Evolutionary conservation across 139 green algal genomes (phyloP).

Genomic region (Coelastrella sp.): DNA sequence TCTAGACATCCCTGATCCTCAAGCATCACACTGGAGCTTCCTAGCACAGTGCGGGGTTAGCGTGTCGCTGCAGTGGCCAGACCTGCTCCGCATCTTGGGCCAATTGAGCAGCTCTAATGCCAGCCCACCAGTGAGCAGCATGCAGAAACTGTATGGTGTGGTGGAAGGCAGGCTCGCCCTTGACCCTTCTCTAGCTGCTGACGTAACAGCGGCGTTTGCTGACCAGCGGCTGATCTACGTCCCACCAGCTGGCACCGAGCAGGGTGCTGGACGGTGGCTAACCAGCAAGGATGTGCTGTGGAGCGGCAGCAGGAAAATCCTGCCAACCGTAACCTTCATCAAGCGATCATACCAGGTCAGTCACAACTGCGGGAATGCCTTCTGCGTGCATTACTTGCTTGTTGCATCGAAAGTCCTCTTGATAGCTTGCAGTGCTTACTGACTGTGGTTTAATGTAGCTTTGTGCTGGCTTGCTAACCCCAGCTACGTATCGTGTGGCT

Average conservation of each 20-base stretch:
- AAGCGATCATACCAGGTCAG: not conserved
- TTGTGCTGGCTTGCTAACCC: no score
- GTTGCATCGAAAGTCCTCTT: no score
- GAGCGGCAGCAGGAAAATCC: constrained; percentile 11
- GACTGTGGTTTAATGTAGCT: no score
- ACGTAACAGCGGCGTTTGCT: not conserved
- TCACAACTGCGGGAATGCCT: not conserved
- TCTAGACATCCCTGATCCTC: not conserved
- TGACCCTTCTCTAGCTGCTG: not conserved
- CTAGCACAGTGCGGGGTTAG: not conserved
- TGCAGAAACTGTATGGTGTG: constrained; percentile 12
- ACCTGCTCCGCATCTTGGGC: not conserved
- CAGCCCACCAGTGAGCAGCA: not conserved
- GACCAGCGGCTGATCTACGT: not conserved
- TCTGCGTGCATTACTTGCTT: no score
- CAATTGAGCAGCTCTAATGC: not conserved
- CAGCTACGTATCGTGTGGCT: no score
- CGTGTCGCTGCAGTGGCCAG: not conserved
- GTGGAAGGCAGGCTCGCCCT: not conserved
- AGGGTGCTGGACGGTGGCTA: not conserved
- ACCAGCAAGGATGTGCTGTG: constrained; percentile 26
- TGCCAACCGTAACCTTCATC: not conserved
- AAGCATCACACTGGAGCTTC: not conserved
- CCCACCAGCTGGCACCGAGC: not conserved
- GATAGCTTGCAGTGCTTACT: no score